phyloP scores from a whole-genome alignment of 1,284 basidiomycete genomes.

The Sporisorium scitamineum region DNA sequence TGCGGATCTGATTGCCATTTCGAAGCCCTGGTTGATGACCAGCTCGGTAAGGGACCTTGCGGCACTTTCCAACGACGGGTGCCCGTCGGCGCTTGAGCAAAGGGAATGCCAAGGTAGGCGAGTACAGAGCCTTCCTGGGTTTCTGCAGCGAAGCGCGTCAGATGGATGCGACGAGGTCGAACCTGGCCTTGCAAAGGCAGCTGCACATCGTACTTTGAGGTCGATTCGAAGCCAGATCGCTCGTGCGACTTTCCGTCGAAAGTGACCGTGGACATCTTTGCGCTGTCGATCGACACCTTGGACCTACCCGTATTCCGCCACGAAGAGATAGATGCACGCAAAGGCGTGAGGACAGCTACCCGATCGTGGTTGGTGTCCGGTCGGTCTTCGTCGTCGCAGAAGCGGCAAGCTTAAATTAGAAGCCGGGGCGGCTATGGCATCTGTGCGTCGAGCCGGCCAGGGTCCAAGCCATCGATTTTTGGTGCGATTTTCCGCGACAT shows the following conservation, averaged over 20 bases:
- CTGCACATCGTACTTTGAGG: constrained; percentile 28
- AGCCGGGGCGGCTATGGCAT: neutral
- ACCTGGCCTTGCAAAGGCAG: constrained; percentile 46
- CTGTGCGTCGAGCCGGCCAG: constrained; percentile 3
- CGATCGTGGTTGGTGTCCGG: neutral
- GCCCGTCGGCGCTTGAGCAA: constrained; percentile 75
- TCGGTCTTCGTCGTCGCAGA: neutral
- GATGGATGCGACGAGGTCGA: constrained; percentile 43
- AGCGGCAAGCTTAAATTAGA: neutral
- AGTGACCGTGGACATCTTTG: neutral
- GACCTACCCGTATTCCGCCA: neutral
- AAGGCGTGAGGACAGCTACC: neutral
- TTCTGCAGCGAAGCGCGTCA: constrained; percentile 19
- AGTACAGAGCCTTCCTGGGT: constrained; percentile 68
- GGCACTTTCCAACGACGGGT: constrained; percentile 76
- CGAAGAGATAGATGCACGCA: neutral
- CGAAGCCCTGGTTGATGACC: constrained; percentile 16
- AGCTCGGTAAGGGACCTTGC: constrained; percentile 31
- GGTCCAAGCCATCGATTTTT: constrained; percentile 13
- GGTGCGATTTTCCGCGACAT: neutral
- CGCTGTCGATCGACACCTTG: neutral
- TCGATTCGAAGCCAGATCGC: neutral
- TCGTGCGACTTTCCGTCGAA: neutral
- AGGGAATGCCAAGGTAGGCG: constrained; percentile 78
- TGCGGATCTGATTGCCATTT: constrained; percentile 43